A percentile compares a stretch with the other conserved stretches of the same genome.
Evolutionary conservation across 2,329 filamentous ascomycete genomes (phyloP).

Genomic region (Chrysosporium queenslandicum): DNA sequence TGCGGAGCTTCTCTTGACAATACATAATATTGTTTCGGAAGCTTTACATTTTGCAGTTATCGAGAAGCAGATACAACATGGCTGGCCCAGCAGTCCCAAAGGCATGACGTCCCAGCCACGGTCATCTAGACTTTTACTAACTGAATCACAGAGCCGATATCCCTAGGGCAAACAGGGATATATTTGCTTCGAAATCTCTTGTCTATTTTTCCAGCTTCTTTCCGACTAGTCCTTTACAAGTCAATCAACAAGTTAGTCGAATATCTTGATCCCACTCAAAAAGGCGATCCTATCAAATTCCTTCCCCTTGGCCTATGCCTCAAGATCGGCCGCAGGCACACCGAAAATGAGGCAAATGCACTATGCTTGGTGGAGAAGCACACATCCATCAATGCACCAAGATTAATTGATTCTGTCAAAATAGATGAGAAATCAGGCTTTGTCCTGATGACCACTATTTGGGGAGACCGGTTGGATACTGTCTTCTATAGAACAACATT

Average conservation of each 20-base stretch:
- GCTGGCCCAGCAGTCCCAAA: constrained; percentile 11
- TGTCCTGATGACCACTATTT: constrained; percentile 14
- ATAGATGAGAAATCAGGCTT: constrained; percentile 12
- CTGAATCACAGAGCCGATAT: neutral
- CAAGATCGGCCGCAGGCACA: constrained; percentile 6
- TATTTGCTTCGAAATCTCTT: constrained; percentile 2
- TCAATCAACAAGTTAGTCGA: constrained; percentile 5
- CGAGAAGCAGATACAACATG: constrained; percentile 5
- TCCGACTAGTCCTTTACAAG: constrained; percentile 7
- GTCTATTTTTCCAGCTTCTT: constrained; percentile 1
- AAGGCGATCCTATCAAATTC: constrained; percentile 1
- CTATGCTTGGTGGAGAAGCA: constrained; percentile 13
- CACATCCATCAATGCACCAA: constrained; percentile 14
- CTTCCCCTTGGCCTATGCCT: constrained; percentile 15
- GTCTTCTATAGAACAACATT: constrained; percentile 11
- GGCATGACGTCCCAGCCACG: neutral
- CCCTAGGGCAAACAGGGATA: neutral
- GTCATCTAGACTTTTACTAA: neutral
- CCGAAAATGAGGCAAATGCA: constrained; percentile 16
- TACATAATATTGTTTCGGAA: constrained; percentile 1
- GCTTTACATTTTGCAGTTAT: constrained; percentile 1
- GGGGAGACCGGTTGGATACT: constrained; percentile 5
- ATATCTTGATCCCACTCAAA: constrained; percentile 9
- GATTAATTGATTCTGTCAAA: constrained; percentile 15
- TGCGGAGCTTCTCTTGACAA: neutral